Conservation (phyloP, 1,284 basidiomycete species). For the Ganoderma meredithae region DNA sequence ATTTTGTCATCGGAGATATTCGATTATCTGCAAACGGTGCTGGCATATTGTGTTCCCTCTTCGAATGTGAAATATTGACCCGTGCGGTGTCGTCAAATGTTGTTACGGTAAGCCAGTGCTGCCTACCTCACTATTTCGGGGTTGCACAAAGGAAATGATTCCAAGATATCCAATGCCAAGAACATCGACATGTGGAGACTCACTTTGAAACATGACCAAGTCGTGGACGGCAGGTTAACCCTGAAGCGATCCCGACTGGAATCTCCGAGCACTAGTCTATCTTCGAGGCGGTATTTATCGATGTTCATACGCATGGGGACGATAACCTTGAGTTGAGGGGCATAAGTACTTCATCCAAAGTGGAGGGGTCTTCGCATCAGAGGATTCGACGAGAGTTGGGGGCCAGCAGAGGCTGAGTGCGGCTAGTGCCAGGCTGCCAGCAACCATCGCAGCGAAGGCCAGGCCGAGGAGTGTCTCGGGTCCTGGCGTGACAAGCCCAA, state of each 20-base stretch:
- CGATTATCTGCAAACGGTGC: background rate
- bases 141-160: background rate
- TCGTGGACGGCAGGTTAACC: background rate
- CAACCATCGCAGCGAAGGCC: background rate
- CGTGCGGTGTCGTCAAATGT: background rate
- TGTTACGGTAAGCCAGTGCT: background rate
- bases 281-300: background rate
- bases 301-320: background rate
- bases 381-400: background rate
- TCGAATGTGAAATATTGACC: background rate
- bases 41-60: background rate
- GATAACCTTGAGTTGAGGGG: background rate
- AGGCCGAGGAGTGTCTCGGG: background rate
- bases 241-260: background rate
- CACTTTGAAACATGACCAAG: background rate
- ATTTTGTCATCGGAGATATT: background rate
- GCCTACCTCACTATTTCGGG: background rate
- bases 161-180: background rate
- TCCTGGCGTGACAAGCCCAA: background rate
- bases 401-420: background rate
- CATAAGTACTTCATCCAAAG: background rate
- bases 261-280: background rate
- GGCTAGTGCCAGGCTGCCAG: background rate
- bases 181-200: background rate
- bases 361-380: background rate